A percentile compares a stretch with the other conserved stretches of the same genome.
phyloP scores from a whole-genome alignment of 2,329 filamentous ascomycete species.

The Aaosphaeria arxii region DNA sequence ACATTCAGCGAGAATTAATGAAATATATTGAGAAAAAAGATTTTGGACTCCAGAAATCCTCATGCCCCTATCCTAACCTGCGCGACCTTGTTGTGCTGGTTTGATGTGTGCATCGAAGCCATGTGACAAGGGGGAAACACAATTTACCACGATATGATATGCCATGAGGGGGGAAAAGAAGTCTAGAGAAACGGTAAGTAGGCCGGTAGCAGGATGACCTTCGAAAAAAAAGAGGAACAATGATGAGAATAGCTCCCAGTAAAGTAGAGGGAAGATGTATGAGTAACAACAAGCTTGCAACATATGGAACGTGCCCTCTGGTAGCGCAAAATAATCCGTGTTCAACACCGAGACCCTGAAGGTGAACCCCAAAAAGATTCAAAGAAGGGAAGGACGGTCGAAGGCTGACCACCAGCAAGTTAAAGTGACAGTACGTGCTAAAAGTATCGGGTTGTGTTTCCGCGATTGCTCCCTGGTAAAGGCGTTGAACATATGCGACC shows the following conservation, averaged over 20 bases:
- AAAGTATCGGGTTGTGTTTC: constrained; percentile 29
- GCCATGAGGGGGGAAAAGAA: constrained; percentile 20
- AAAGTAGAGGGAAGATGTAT: constrained; percentile 7
- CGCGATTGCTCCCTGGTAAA: constrained; percentile 8
- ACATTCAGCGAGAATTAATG: too few species aligned
- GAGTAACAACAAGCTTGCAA: constrained; percentile 2
- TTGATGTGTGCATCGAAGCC: too few species aligned
- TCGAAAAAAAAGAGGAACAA: constrained; percentile 6
- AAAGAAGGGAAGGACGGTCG: constrained; percentile 15
- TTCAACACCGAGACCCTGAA: constrained; percentile 27
- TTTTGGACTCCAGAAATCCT: constrained; percentile 17
- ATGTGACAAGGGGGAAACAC: constrained; percentile 17
- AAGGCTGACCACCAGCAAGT: constrained; percentile 14
- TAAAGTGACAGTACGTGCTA: constrained; percentile 33
- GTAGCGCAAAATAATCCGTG: constrained; percentile 20
- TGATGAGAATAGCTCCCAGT: constrained; percentile 12
- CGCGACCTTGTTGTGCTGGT: too few species aligned
- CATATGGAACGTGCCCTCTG: constrained; percentile 20
- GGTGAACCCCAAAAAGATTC: constrained; percentile 7
- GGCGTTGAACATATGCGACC: constrained; percentile 7
- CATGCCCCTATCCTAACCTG: too few species aligned
- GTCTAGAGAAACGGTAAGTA: constrained; percentile 20
- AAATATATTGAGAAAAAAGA: constrained; percentile 2
- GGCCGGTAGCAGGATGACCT: constrained; percentile 1
- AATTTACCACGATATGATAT: constrained; percentile 22